Conservation (phyloP, 2,329 filamentous ascomycete species). For the Gremmenia infestans region DNA sequence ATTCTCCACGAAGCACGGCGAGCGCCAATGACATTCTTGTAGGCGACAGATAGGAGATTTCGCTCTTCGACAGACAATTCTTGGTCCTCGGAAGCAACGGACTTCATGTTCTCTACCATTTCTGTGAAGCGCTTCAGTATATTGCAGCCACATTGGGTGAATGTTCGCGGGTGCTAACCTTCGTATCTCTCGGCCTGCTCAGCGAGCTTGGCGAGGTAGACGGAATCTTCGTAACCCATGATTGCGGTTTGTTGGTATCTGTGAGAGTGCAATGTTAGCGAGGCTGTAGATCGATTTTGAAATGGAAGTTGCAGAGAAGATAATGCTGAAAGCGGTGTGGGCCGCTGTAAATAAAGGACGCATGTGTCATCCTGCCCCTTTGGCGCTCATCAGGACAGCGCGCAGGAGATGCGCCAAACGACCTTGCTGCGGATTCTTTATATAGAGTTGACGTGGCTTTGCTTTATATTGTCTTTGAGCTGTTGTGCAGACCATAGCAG, state of each 20-base stretch:
- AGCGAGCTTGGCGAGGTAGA: constrained; percentile 98
- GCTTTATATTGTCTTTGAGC: neutral
- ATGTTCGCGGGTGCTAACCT: constrained; percentile 65
- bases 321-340: neutral
- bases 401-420: constrained; percentile 4
- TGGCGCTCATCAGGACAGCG: neutral
- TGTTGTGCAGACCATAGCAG: constrained; percentile 1
- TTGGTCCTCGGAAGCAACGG: constrained; percentile 70
- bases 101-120: constrained; percentile 99
- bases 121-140: constrained; percentile 40
- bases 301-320: neutral
- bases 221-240: constrained; percentile 99
- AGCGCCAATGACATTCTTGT: constrained; percentile 99
- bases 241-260: constrained; percentile 43
- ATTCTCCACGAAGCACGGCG: constrained; percentile 99
- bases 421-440: neutral
- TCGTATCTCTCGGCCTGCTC: constrained; percentile 99
- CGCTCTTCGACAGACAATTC: constrained; percentile 94
- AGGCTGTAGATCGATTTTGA: constrained; percentile 1
- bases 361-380: neutral
- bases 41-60: constrained; percentile 96
- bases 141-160: too few relatives aligned
- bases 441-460: neutral
- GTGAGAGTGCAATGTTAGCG: constrained; percentile 6
- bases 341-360: neutral